phyloP scores from a whole-genome alignment of 768 basidiomycete species.

The Russula emetica region DNA sequence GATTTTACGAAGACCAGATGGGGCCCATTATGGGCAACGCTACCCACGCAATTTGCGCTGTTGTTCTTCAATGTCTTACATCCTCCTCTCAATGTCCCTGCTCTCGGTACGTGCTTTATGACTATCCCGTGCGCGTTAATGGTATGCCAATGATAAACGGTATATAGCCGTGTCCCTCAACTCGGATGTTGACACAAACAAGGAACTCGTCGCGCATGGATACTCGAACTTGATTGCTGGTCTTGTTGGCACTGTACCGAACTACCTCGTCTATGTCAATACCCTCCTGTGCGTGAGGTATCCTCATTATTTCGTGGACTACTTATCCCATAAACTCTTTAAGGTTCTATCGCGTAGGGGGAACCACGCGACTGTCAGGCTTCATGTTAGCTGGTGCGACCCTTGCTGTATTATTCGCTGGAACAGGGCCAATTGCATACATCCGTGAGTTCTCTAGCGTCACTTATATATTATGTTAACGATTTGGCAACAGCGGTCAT shows the following conservation, averaged over 20 bases:
- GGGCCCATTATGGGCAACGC: slow-evolving; percentile 66
- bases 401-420: slow-evolving; percentile 65
- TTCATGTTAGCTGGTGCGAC: slow-evolving; percentile 80
- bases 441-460: slow-evolving; percentile 58
- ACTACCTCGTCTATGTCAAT: slow-evolving; percentile 87
- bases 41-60: slow-evolving; percentile 94
- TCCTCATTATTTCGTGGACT: background rate
- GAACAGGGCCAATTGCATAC: slow-evolving; percentile 86
- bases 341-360: slow-evolving; percentile 91
- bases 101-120: slow-evolving; percentile 52
- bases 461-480: background rate
- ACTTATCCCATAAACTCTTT: slow-evolving; percentile 17
- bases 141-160: background rate
- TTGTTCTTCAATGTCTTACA: slow-evolving; percentile 83
- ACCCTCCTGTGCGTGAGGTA: slow-evolving; percentile 38
- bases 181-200: slow-evolving; percentile 86
- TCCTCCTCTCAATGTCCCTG: slow-evolving; percentile 85
- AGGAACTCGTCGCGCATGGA: slow-evolving; percentile 89
- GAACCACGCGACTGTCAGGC: slow-evolving; percentile 76
- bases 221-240: slow-evolving; percentile 86
- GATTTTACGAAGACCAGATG: slow-evolving; percentile 61
- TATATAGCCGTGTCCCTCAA: slow-evolving; percentile 75
- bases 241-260: slow-evolving; percentile 77
- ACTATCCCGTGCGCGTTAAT: background rate
- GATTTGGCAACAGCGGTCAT: slow-evolving; percentile 61